Evolutionary conservation across 2,329 filamentous ascomycete genomes (phyloP), one percentile per base, ranked within the genome.

Genomic region (Cordyceps tenuipes): DNA sequence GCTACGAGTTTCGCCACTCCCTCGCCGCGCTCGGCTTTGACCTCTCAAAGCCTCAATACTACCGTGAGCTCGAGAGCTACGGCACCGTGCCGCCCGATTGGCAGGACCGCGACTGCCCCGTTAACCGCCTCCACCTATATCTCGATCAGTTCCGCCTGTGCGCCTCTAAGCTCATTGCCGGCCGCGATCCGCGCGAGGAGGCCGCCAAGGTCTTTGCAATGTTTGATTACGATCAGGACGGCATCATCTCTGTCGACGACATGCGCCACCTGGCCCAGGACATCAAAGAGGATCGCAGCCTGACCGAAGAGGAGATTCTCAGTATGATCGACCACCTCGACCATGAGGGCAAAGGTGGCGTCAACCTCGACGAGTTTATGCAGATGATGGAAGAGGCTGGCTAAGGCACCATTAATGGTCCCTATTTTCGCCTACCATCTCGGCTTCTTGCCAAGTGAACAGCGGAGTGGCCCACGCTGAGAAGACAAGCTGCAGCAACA

Each of bases 291-390:
- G 75, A 76, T 60, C 72, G 75, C 48, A 91, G 90, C 13, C 80
- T 99, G 66, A 90, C 94, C 66, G 93, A 99, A 69, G 89, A 95
- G 68, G 94, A 99, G 73, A 80, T 99, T 63, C 81, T 85, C 66
- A 91, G 91, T 64, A 99, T 99, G 94, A 94, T 99, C 76, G 91
- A 97, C 69, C 93, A 97, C 74, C 95, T 97, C 77, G 94, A 99
- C 76, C 81, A 97, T 64, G 90, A 96, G 70, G 93, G 91, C 1
- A 95, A 96, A 67, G 92, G 92, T 12, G 91, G 83, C 59, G 85
- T 89, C 8, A 84, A 83, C 64, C 78, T 83, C 65, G 85, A 88
- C 61, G 86, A 89, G 71, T 89, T 89, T 69, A 81, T 86, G 57
- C 82, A 84, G 67, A 83, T 86, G 75, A 82, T 82, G 78, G 73